Base-by-base conservation (phyloP, 805 yeast genomes). In the Phaffomyces opuntiae region DNA sequence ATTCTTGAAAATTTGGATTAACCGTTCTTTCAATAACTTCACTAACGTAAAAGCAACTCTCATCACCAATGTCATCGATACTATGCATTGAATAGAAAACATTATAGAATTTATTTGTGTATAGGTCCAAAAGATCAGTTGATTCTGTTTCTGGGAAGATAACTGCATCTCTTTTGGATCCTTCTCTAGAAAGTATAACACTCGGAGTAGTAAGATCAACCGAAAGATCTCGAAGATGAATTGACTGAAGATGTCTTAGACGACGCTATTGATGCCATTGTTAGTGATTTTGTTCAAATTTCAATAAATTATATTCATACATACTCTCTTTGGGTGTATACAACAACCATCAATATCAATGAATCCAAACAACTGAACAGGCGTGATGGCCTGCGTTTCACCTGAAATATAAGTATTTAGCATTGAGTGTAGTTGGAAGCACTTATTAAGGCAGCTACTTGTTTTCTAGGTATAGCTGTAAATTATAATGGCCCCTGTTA, bases 71-170 rank as follows among this genome's bases (percentile, higher is more conserved):
- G 0, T 52, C 49, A 36, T 57, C 45, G 13, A 54, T 53, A 9
- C 57, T 53, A 42, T 66, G 69, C 9, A 71, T 29, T 0, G 73
- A 64, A 38, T 61, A 64, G 48, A 71, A 71, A 1, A 59, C 60
- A 38, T 67, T 65, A 8, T 60, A 50, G 39, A 69, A 61, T 11
- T 54, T 53, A 9, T 47, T 42, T 7, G 49, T 39, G 49, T 64
- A 66, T 17, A 64, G 37, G 1, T 35, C 43, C 33, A 45, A 19
- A 29, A 45, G 21, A 24, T 45, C 43, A 12, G 37, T 19, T 13
- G 29, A 25, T 4, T 32, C 19, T n/a, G 40, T 45, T 12, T 40
- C 38, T 11, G 42, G 26, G 35, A 35, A 24, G 16, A 42, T 19
- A 27, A 35, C 31, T 14, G 38, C 26, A 12, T 37, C 44, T 19